These are phyloP conservation scores for Aspergillus melleus DNA, from an alignment of 2,329 filamentous ascomycete genomes.

Conservation along the genomic window DNA sequence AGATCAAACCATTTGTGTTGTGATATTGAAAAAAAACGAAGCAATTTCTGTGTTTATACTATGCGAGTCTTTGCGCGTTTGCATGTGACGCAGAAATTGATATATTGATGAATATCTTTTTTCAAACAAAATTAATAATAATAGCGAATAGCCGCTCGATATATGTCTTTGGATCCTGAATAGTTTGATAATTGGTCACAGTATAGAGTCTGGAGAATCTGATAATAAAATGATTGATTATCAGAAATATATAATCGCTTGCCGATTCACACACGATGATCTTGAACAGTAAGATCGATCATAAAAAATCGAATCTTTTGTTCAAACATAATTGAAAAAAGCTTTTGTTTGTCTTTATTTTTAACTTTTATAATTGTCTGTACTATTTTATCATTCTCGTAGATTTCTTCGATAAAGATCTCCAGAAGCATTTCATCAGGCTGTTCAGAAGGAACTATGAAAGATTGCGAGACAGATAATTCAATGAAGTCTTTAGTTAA, in stretches of 20 bases:
- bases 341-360: not conserved
- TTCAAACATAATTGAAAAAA: not conserved
- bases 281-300: too few relatives aligned
- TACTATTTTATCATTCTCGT: not conserved
- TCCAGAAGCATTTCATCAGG: not conserved
- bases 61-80: not conserved
- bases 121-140: not conserved
- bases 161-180: not conserved
- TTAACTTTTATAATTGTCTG: not conserved
- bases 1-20: not conserved
- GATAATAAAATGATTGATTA: not conserved
- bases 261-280: not conserved
- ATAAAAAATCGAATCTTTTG: too few relatives aligned
- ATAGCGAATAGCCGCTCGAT: not conserved
- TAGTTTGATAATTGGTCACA: not conserved
- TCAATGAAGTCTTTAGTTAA: too few relatives aligned
- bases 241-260: not conserved
- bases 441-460: not conserved
- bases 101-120: not conserved
- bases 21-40: conserved; percentile 5
- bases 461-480: too few relatives aligned
- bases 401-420: not conserved
- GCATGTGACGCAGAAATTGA: conserved; percentile 2
- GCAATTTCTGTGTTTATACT: not conserved
- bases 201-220: not conserved